These are phyloP conservation scores for Cenchrus fungigraminus DNA, from an alignment of 176 grass and related monocot species.

Conservation along the genomic window DNA sequence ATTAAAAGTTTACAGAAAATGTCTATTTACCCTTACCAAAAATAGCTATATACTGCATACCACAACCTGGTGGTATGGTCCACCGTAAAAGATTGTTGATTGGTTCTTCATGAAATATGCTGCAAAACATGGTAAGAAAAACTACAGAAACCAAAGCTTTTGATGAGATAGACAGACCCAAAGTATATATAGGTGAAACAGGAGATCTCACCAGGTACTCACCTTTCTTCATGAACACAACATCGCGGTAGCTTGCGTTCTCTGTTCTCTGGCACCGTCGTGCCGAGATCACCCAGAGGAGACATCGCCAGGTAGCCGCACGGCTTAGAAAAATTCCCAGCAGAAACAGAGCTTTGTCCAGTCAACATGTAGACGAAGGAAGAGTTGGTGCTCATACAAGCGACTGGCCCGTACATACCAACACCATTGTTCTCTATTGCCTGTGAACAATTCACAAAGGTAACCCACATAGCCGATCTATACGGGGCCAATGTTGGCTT, in stretches of 20 bases:
- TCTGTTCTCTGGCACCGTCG: too few relatives aligned
- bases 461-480: background rate
- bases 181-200: background rate
- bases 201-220: background rate
- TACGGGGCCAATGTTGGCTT: too few relatives aligned
- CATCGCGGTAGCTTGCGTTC: conserved; percentile 24
- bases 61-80: too few relatives aligned
- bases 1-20: too few relatives aligned
- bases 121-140: too few relatives aligned
- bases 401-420: background rate
- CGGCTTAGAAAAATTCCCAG: background rate
- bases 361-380: conserved; percentile 42
- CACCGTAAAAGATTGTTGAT: too few relatives aligned
- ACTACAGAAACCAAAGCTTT: too few relatives aligned
- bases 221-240: background rate
- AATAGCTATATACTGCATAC: too few relatives aligned
- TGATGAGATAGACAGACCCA: background rate
- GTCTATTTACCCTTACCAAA: too few relatives aligned
- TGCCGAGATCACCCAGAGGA: background rate
- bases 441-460: conserved; percentile 40
- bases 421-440: background rate
- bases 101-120: too few relatives aligned
- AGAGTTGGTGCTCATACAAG: conserved; percentile 18
- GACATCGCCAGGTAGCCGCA: conserved; percentile 38
- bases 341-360: background rate